phyloP scores from a whole-genome alignment of 345 rosid species.

The Cardiospermum halicacabum region DNA sequence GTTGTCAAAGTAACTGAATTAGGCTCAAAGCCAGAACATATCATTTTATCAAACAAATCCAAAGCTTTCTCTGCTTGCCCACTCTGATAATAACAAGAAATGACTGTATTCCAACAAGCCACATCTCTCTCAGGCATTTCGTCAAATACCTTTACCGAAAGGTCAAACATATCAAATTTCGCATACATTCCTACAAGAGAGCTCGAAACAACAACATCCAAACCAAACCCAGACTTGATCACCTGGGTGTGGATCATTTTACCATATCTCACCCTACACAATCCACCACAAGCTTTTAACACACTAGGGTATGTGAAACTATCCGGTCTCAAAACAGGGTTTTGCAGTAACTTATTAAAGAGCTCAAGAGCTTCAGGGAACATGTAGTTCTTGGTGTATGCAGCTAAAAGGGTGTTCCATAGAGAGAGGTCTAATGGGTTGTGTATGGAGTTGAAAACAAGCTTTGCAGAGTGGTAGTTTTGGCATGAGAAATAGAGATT shows the following conservation, averaged over 20 bases:
- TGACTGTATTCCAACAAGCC: slow-evolving; percentile 62
- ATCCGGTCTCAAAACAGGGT: slow-evolving; percentile 43
- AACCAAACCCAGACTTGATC: slow-evolving; percentile 42
- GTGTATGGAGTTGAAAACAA: slow-evolving; percentile 32
- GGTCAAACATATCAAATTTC: slow-evolving; percentile 31
- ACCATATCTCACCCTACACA: slow-evolving; percentile 44
- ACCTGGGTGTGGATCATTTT: slow-evolving; percentile 45
- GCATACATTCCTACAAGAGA: slow-evolving; percentile 56
- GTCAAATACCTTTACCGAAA: slow-evolving; percentile 46
- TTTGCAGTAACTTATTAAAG: slow-evolving; percentile 32
- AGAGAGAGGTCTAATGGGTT: slow-evolving; percentile 40
- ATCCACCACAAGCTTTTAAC: slow-evolving; percentile 54
- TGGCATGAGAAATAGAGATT: slow-evolving; percentile 51
- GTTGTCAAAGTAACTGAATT: slow-evolving; percentile 53
- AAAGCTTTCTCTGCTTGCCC: slow-evolving; percentile 57
- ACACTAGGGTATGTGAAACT: slow-evolving; percentile 58
- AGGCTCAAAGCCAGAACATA: slow-evolving; percentile 48
- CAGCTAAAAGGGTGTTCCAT: slow-evolving; percentile 59
- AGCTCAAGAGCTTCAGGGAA: slow-evolving; percentile 43
- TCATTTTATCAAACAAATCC: slow-evolving; percentile 50
- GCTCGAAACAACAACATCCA: slow-evolving; percentile 55
- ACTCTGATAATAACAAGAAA: slow-evolving; percentile 62
- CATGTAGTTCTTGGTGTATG: slow-evolving; percentile 49
- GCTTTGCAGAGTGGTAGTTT: slow-evolving; percentile 32
- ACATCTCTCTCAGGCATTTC: slow-evolving; percentile 71